Base-by-base conservation (phyloP, 495 filamentous ascomycete species). In the Jackrogersella multiformis region DNA sequence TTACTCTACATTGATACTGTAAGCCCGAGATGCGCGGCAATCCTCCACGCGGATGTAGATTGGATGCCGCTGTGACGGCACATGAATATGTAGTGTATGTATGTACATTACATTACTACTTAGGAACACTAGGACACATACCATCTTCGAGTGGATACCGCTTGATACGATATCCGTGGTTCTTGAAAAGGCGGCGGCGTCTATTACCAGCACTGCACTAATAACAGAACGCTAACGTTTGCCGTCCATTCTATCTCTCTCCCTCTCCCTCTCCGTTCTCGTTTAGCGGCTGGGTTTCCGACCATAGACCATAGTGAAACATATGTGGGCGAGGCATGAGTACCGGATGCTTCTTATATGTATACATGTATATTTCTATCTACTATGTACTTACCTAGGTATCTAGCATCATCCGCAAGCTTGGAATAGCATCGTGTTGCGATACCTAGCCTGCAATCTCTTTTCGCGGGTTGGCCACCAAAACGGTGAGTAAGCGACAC, bases 131-230 rank as follows among this genome's bases (percentile, higher is more conserved):
- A n/a, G n/a, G n/a, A 49, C 32, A 12, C 23, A 4, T 2, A 35
- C 49, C 18, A 53, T 36, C n/a, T 6, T 21, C 42, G 21, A 36
- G 67, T 70, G 67, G 61, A 61, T 42, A 61, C 30, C 4, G 28
- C 15, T 23, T 70, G 67, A 66, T 65, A 70, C 56, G 61, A 58
- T 62, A 65, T 49, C 67, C 56, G 46, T 44, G 51, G 38, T 70
- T 62, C 61, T 8, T 42, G 49, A 41, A 61, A 52, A 52, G 55
- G 58, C 66, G 61, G 61, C 67, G 56, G 61, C 67, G 67, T 70
- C 57, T 57, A 61, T 44, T 21, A 51, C 28, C 26, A 34, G 45
- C 7, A 30, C 38, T 65, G 57, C 61, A 60, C 67, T 62, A 66
- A 66, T 57, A 49, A n/a, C 56, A 52, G 61, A 60, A 66, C 51